These are phyloP conservation scores for Hymenoscyphus fructigenus DNA, from an alignment of 2,329 filamentous ascomycete genomes.

Conservation along the genomic window DNA sequence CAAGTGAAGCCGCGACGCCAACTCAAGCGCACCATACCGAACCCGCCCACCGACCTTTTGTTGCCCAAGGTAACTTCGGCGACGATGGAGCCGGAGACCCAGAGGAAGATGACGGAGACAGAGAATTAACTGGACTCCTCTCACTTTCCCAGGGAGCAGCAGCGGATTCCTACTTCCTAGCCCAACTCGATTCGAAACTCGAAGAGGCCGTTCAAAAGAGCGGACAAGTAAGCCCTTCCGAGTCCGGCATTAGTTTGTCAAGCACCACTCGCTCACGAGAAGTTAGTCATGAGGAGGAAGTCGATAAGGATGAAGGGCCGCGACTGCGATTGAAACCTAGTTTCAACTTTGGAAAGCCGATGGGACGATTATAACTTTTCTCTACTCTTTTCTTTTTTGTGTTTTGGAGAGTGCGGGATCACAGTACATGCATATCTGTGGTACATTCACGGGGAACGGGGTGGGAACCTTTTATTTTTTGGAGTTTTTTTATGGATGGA, in stretches of 20 bases:
- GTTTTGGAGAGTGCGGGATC: neutral
- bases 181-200: constrained; percentile 28
- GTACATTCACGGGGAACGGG: neutral
- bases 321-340: constrained; percentile 30
- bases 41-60: constrained; percentile 9
- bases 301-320: constrained; percentile 29
- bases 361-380: constrained; percentile 28
- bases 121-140: constrained; percentile 28
- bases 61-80: constrained; percentile 6
- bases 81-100: constrained; percentile 10
- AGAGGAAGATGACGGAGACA: constrained; percentile 26
- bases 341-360: constrained; percentile 33
- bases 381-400: neutral
- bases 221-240: constrained; percentile 17
- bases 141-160: constrained; percentile 26
- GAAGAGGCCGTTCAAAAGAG: constrained; percentile 25
- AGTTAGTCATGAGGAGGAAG: constrained; percentile 1
- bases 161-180: constrained; percentile 29
- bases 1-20: constrained; percentile 30
- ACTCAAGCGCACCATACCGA: constrained; percentile 24
- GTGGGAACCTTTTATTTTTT: neutral
- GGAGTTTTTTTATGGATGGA: neutral
- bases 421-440: neutral
- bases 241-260: constrained; percentile 12
- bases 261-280: neutral